Percentiles rank a stretch among this genome's conserved stretches.
Conservation (phyloP, 2,329 filamentous ascomycete genomes). For the Pseudogymnoascus sp. region DNA sequence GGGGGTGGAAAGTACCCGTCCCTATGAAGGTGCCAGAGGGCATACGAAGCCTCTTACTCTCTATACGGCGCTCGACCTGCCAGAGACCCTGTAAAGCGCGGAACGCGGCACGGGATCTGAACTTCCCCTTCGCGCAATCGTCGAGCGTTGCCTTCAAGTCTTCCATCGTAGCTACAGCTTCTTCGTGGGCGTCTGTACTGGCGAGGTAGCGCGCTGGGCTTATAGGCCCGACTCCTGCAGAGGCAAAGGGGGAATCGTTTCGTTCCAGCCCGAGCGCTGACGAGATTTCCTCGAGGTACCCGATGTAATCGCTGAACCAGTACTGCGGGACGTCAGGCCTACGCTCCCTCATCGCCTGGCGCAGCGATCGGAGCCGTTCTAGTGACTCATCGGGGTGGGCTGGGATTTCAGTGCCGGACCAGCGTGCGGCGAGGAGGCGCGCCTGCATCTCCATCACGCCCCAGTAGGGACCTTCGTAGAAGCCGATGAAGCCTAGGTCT, state of each 20-base stretch:
- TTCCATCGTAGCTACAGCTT: conserved; percentile 39
- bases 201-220: conserved; percentile 40
- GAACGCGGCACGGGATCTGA: conserved; percentile 61
- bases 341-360: neutral
- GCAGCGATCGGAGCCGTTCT: neutral
- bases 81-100: conserved; percentile 64
- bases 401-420: conserved; percentile 34
- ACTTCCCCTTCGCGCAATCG: conserved; percentile 33
- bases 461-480: conserved; percentile 81
- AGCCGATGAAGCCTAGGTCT: conserved; percentile 70
- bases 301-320: conserved; percentile 30
- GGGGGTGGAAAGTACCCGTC: conserved; percentile 56
- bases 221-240: conserved; percentile 34
- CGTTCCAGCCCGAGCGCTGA: conserved; percentile 39
- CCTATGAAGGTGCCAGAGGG: conserved; percentile 60
- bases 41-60: conserved; percentile 46
- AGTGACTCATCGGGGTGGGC: conserved; percentile 17
- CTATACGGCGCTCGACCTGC: conserved; percentile 52
- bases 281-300: conserved; percentile 29
- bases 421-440: conserved; percentile 55
- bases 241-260: conserved; percentile 35
- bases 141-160: conserved; percentile 24
- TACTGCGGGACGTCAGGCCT: neutral
- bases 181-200: conserved; percentile 33
- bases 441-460: conserved; percentile 84